Base-by-base conservation (phyloP, 2,329 filamentous ascomycete genomes). In the Lecanicillium sp. region DNA sequence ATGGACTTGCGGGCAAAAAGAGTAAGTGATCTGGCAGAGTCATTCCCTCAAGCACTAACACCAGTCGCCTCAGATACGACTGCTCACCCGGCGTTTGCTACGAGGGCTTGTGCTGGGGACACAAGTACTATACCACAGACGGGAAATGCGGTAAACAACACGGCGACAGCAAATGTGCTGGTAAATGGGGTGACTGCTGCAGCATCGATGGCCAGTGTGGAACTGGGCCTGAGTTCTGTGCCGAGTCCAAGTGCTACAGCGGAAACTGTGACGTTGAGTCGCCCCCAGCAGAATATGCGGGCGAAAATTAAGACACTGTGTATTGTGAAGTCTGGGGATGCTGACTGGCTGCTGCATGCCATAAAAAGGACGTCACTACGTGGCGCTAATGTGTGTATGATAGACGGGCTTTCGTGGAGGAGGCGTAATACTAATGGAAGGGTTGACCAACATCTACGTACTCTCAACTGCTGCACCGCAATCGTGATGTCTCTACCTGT, bases 1-100 rank as follows among this genome's bases (percentile, higher is more conserved):
- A 8, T 59, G 47, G 46, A 57, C 18, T 12, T 60, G 57, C 45
- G 54, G 57, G 20, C 30, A 52, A 25, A 41, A 48, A 13, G 30
- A 33, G 54, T 57, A 44, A 44, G 55, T 44, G 12, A 15, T 11
- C 19, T 41, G 30, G 29, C 5, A 36, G 14, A 30, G n/a, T 18
- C 28, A n/a, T 33, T 41, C n/a, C n/a, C n/a, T n/a, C n/a, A n/a
- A n/a, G n/a, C n/a, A 8, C 37, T 39, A 14, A 33, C 38, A 14
- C 28, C 36, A 43, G 33, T 37, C 17, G 18, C 29, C 20, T 33
- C 34, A 59, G 57, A 11, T 49, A 46, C 11, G 57, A 60, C 40
- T 62, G 58, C 42, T 46, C 48, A 14, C 37, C 33, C 7, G 54
- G 57, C 11, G 60, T 49, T 27, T 62, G 58, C 46, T 60, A 54